Conservation (phyloP, 1,284 basidiomycete genomes). For the Tranzscheliella williamsii region DNA sequence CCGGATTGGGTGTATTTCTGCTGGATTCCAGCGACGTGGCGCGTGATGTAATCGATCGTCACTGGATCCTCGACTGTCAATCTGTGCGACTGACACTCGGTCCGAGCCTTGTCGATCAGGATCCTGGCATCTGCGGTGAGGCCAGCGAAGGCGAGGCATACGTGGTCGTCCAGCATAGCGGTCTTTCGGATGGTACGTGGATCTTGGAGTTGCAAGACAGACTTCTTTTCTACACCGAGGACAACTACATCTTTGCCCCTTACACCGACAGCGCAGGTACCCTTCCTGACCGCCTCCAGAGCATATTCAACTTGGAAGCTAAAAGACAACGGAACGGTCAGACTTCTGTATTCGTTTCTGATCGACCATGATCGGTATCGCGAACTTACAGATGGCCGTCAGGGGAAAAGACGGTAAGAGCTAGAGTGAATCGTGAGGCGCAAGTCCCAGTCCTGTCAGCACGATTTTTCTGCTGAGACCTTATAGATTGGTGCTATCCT, state of each 20-base stretch:
- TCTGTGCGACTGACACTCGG: conserved; percentile 97
- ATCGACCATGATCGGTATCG: background rate
- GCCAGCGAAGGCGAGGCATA: conserved; percentile 96
- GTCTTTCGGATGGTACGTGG: conserved; percentile 96
- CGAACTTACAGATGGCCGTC: conserved; percentile 75
- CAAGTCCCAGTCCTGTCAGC: no score
- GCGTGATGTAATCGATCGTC: conserved; percentile 96
- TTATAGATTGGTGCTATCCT: no score
- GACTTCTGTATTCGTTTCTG: background rate
- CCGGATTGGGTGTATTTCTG: conserved; percentile 99
- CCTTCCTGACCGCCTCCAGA: conserved; percentile 91
- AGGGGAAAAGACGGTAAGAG: conserved; percentile 90
- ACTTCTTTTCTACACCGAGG: conserved; percentile 98
- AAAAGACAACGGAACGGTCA: background rate
- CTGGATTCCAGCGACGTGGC: conserved; percentile 95
- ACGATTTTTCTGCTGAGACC: no score
- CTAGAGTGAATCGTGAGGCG: no score
- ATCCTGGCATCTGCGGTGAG: conserved; percentile 97
- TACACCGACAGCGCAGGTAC: conserved; percentile 96
- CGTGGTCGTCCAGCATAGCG: conserved; percentile 96
- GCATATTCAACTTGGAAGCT: conserved; percentile 89
- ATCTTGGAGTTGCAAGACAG: conserved; percentile 94
- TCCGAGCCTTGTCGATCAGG: conserved; percentile 93
- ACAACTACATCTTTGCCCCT: conserved; percentile 93
- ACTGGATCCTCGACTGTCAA: conserved; percentile 98